Evolutionary conservation across 192 early-diverging fungal genomes (phyloP), one percentile per base, ranked within the genome.

Genomic region (Gamsiella multidivaricata): DNA sequence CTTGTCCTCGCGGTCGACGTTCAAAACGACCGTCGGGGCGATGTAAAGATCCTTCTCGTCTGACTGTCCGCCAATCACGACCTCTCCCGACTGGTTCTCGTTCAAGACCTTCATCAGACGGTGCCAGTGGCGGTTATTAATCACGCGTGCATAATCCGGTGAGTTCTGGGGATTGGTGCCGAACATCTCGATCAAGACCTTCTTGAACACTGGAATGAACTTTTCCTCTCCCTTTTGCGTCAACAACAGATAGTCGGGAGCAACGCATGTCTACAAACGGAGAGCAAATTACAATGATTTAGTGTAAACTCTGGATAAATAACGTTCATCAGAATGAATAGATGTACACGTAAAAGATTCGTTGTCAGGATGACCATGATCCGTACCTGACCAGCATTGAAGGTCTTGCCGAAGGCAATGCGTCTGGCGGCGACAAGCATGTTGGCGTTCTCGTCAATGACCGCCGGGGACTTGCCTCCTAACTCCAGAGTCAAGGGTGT

Each of bases 401-500:
- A 83, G 33, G 88, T 82, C 83, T 97, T 99, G 53, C 90, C 93
- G 89, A 91, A 97, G 72, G 89, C 80, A 67, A 97, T 87, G 29
- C 95, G 91, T 45, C 88, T 89, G 18, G 93, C 93, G 25, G 84
- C 83, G 7, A 88, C 64, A 17, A 65, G 64, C 15, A 94, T 79
- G 65, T 98, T 90, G 9, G 80, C 70, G 82, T 94, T 82, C 70
- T 86, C 68, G 80, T 94, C 82, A 59, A 94, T 84, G 43, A 92
- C 78, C 8, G 76, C 85, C 10, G 93, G 93, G 17, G 84, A 84
- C 73, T 99, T 99, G 33, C 97, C 97, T 51, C 97, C 97, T 32
- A 99, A 87, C 84, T 97, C 97, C 42, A 99, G 87, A 32, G 94
- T 91, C 15, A 95, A 88, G 20, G 91, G 87, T 12, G 95, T 93